phyloP scores from a whole-genome alignment of 345 rosid species.

The Hibiscus mutabilis region DNA sequence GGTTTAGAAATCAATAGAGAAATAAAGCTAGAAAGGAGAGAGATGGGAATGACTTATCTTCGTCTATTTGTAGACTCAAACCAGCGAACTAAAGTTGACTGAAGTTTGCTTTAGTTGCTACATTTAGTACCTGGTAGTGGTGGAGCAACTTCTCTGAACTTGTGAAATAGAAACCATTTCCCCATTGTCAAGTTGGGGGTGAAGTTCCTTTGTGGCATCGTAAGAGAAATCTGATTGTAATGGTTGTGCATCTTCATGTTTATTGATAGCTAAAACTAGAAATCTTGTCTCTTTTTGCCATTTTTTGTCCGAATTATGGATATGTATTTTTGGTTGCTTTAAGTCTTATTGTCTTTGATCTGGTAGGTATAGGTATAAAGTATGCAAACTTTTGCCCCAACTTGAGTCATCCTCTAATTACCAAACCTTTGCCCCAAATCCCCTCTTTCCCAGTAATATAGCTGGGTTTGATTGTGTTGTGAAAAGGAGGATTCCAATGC shows the following conservation, averaged over 20 bases:
- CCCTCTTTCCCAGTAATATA: neutral
- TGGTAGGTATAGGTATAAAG: neutral
- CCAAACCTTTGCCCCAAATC: neutral
- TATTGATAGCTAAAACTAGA: neutral
- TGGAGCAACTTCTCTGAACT: neutral
- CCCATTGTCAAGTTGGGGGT: neutral
- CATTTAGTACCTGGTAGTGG: slow-evolving; percentile 1
- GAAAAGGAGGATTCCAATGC: neutral
- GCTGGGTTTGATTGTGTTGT: neutral
- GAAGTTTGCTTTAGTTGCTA: neutral
- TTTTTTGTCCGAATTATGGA: neutral
- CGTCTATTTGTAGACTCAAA: neutral
- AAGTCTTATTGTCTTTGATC: neutral
- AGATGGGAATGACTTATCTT: neutral
- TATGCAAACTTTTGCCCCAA: neutral
- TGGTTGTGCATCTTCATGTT: neutral
- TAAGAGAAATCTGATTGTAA: neutral
- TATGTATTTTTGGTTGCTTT: neutral
- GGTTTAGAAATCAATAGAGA: neutral
- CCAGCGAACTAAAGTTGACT: neutral
- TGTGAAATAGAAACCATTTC: neutral
- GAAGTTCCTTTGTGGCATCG: neutral
- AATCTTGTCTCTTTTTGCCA: neutral
- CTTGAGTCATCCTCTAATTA: neutral
- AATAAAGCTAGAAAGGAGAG: neutral